Evolutionary conservation across 2,329 filamentous ascomycete species (phyloP).

Genomic region (Aspergillus unguis): DNA sequence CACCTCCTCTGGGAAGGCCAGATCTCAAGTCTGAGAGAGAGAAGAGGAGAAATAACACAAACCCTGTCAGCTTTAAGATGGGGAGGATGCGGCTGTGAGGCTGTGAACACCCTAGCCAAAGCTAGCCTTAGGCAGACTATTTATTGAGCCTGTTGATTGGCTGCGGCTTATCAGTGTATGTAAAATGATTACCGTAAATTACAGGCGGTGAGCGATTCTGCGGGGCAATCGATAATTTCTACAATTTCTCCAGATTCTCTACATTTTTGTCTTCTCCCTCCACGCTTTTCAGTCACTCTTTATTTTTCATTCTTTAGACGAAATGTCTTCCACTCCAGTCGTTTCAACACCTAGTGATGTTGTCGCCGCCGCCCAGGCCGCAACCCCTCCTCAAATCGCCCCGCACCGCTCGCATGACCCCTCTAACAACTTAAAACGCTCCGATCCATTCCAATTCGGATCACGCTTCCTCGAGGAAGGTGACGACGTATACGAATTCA

Average conservation of each 20-base stretch:
- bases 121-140: constrained; percentile 8
- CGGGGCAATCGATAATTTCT: constrained; percentile 4
- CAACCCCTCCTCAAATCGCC: constrained; percentile 47
- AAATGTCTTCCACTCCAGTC: constrained; percentile 12
- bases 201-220: constrained; percentile 2
- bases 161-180: background rate
- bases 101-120: constrained; percentile 11
- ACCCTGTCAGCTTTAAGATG: constrained; percentile 4
- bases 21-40: background rate
- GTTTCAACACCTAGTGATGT: constrained; percentile 27
- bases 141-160: constrained; percentile 5
- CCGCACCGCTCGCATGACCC: constrained; percentile 67
- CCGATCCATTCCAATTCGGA: constrained; percentile 92
- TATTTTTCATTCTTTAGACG: background rate
- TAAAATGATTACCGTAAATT: background rate
- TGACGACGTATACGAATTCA: constrained; percentile 94
- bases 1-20: background rate
- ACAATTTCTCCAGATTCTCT: background rate
- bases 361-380: constrained; percentile 40
- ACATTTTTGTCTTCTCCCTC: background rate
- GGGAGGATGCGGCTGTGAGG: background rate
- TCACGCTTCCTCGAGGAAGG: constrained; percentile 77
- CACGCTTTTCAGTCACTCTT: background rate
- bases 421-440: constrained; percentile 75
- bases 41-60: constrained; percentile 1